Evolutionary conservation across 208 protist genomes (phyloP), one percentile per base, ranked within the genome.

Genomic region (Acanthamoeba royreba): DNA sequence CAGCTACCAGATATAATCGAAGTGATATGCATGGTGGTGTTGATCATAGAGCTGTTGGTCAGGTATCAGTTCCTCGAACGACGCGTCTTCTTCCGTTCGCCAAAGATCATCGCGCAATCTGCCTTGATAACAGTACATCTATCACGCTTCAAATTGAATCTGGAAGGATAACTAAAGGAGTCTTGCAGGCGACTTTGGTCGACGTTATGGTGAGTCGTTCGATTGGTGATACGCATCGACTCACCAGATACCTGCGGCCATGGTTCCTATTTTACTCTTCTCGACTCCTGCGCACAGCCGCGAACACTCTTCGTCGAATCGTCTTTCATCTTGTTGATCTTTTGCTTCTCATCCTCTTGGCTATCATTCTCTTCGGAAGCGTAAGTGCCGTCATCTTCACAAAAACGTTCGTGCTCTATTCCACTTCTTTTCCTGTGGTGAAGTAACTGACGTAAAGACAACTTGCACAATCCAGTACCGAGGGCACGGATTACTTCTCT

Each of bases 261-360:
- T 87, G 79, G 79, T 55, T 66, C 28, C 22, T 87, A 17, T 87
- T 87, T 35, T 87, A 87, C 35, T 61, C 43, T n/a, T 87, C 49
- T n/a, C 43, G 49, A 8, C 49, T 58, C 31, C 79, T 87, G 2
- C 79, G 79, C 35, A 87, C 79, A 8, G 79, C 79, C 4, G 35
- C 49, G 13, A 52, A 87, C 79, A 87, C 79, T 3, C 47, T 87
- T 45, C 49, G 49, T 1, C 79, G 43, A 7, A 87, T 58, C 49
- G 35, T 58, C 28, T 87, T 87, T 45, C 47, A 45, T 25, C 79
- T 87, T 13, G 47, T 87, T 33, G 46, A 87, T 87, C 79, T 58
- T 4, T 19, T 87, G 79, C 49, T 87, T 5, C 79, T 87, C 49
- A 87, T 87, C 43, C 5, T 87, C 3, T 35, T 87, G 31, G 79